Evolutionary conservation across 2,329 filamentous ascomycete species (phyloP).

Genomic region (Neospermospora avenae): DNA sequence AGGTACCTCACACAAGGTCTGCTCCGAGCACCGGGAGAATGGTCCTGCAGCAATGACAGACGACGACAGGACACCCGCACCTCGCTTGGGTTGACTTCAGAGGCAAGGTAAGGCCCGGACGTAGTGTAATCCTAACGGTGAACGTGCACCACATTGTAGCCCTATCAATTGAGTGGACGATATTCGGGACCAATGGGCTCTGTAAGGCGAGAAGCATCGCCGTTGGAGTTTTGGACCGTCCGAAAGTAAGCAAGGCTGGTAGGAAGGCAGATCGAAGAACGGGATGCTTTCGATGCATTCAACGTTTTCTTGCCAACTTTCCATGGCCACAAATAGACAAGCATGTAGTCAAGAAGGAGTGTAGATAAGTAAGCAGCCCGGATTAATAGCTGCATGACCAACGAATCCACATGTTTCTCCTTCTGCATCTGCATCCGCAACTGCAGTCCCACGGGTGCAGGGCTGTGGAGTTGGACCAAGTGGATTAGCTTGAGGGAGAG

Average conservation of each 20-base stretch:
- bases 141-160: background rate
- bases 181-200: slow-evolving; percentile 4
- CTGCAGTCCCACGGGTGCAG: background rate
- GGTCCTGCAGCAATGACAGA: background rate
- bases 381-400: slow-evolving; percentile 23
- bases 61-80: background rate
- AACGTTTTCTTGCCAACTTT: background rate
- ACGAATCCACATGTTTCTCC: slow-evolving; percentile 18
- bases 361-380: background rate
- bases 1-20: background rate
- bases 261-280: background rate
- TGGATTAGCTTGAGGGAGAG: background rate
- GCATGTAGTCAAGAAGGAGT: too few species aligned
- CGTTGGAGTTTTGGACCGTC: background rate
- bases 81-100: background rate
- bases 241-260: background rate
- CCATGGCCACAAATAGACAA: background rate
- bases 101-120: background rate
- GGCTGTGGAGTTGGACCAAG: background rate
- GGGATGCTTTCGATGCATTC: too few species aligned
- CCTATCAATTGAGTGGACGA: slow-evolving; percentile 13
- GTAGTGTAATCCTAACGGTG: slow-evolving; percentile 18
- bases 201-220: background rate
- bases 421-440: background rate
- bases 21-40: background rate